phyloP scores from a whole-genome alignment of 2,329 filamentous ascomycete genomes.

The Epichloe sp. region DNA sequence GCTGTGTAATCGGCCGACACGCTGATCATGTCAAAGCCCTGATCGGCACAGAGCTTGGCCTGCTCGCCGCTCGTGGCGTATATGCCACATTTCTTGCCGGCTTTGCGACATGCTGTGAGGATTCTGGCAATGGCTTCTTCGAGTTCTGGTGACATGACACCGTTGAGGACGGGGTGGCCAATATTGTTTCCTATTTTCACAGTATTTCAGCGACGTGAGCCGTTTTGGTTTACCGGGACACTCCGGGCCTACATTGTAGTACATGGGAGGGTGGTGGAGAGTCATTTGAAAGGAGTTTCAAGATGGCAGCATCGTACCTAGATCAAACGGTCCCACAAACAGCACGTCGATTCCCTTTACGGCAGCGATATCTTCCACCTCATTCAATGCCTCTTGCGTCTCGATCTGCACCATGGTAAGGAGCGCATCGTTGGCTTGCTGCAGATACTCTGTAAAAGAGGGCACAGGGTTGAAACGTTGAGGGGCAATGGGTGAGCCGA shows the following conservation, averaged over 20 bases:
- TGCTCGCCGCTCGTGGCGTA: constrained; percentile 44
- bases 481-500: constrained; percentile 34
- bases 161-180: constrained; percentile 47
- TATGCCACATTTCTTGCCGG: constrained; percentile 55
- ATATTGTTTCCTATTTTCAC: constrained; percentile 39
- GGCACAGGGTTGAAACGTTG: constrained; percentile 30
- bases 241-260: neutral
- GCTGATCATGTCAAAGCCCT: constrained; percentile 50
- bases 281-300: too few species aligned
- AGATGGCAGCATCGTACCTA: constrained; percentile 25
- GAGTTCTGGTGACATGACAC: constrained; percentile 44
- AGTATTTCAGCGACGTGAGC: neutral
- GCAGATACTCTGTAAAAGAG: constrained; percentile 34
- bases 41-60: constrained; percentile 38
- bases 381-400: constrained; percentile 46
- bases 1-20: constrained; percentile 43
- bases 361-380: constrained; percentile 48
- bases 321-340: constrained; percentile 54
- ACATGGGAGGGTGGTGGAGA: too few species aligned
- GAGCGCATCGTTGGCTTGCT: constrained; percentile 36
- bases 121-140: constrained; percentile 45
- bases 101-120: constrained; percentile 40
- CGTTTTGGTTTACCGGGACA: neutral
- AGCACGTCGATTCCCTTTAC: constrained; percentile 48
- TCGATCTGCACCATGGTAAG: constrained; percentile 57